phyloP scores from a whole-genome alignment of 169 alveolate species.

The Plasmodium gonderi region DNA sequence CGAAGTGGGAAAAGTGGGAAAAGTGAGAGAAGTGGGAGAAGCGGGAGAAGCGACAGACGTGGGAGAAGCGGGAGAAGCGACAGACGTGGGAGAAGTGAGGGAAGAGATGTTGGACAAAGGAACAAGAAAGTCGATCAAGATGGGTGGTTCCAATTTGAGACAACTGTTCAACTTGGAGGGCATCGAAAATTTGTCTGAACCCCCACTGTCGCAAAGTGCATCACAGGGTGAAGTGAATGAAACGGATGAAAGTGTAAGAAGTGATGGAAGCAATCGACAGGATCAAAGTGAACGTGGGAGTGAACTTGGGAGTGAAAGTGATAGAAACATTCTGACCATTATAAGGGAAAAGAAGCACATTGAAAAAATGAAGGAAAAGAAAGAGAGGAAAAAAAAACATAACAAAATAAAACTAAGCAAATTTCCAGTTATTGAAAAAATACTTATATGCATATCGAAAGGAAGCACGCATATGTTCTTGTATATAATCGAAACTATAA shows the following conservation, averaged over 20 bases:
- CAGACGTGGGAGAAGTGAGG: not conserved
- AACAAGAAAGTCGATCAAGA: not conserved
- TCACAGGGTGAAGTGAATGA: not conserved
- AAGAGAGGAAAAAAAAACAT: constrained; percentile 5
- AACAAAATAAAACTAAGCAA: constrained; percentile 45
- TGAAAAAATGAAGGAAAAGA: constrained; percentile 39
- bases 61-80: not conserved
- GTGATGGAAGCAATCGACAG: not conserved
- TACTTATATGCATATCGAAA: constrained; percentile 13
- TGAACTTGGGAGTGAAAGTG: not conserved
- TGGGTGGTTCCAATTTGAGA: not conserved
- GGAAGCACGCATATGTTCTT: constrained; percentile 15
- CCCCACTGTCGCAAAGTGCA: not conserved
- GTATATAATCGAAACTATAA: not conserved
- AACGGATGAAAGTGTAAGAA: not conserved
- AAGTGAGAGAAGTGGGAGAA: too few relatives aligned
- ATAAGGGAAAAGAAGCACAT: constrained; percentile 45
- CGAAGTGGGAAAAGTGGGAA: too few relatives aligned
- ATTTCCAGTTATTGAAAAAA: constrained; percentile 25
- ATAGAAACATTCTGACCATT: constrained; percentile 15
- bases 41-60: not conserved
- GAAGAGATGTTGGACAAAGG: not conserved
- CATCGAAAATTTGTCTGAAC: not conserved
- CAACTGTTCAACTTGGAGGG: not conserved
- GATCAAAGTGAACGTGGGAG: not conserved